Evolutionary conservation across 2,329 filamentous ascomycete species (phyloP).

Genomic region (Paraconiothyrium brasiliense): DNA sequence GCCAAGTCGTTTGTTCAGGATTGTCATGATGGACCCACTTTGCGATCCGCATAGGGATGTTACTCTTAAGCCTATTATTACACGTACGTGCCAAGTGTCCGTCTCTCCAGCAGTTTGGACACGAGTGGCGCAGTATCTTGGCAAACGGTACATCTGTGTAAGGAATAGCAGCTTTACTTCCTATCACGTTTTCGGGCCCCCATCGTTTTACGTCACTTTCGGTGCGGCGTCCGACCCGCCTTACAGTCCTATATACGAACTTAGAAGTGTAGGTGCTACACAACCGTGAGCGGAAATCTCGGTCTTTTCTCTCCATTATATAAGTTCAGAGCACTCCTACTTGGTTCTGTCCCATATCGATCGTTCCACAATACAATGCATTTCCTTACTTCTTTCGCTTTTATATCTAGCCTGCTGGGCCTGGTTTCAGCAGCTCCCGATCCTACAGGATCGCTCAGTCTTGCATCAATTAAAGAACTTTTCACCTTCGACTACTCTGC

Average conservation of each 20-base stretch:
- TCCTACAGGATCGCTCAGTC: slow-evolving; percentile 11
- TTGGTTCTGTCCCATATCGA: background rate
- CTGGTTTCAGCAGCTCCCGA: background rate
- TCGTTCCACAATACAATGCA: background rate
- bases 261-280: background rate
- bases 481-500: slow-evolving; percentile 20
- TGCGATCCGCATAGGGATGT: background rate
- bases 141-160: background rate
- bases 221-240: background rate
- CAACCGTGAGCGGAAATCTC: background rate
- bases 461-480: background rate
- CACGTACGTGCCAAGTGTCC: background rate
- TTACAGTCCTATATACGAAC: background rate
- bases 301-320: background rate
- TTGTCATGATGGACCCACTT: background rate
- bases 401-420: background rate
- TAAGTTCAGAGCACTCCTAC: background rate
- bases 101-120: background rate
- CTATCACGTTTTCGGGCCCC: background rate
- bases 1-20: background rate
- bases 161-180: background rate
- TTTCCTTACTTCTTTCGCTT: background rate
- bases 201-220: background rate
- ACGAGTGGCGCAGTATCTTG: slow-evolving; percentile 8
- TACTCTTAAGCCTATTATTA: background rate